Evolutionary conservation across 2,329 filamentous ascomycete genomes (phyloP).

Genomic region (Claviceps monticola): DNA sequence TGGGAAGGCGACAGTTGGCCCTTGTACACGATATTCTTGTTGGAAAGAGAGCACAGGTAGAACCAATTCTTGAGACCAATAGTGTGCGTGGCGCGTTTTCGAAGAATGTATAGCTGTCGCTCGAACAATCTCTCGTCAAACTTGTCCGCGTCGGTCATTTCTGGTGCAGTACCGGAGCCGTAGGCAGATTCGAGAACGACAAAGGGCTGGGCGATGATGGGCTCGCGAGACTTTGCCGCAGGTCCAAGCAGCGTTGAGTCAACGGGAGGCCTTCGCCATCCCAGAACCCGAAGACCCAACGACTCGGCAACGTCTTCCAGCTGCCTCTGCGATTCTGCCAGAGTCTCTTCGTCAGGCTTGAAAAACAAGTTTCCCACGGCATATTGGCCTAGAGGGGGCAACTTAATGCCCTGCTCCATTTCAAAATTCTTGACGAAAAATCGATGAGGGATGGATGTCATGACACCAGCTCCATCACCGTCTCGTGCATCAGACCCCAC

Average conservation of each 20-base stretch:
- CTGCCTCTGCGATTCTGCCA: constrained; percentile 79
- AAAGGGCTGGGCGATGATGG: constrained; percentile 88
- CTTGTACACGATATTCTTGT: constrained; percentile 99
- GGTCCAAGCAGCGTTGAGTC: constrained; percentile 89
- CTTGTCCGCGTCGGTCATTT: constrained; percentile 60
- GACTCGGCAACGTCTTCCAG: constrained; percentile 90
- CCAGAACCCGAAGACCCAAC: constrained; percentile 77
- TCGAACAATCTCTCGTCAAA: constrained; percentile 85
- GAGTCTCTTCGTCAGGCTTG: constrained; percentile 82
- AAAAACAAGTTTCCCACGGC: constrained; percentile 97
- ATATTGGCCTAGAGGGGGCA: constrained; percentile 85
- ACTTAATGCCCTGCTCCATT: constrained; percentile 72
- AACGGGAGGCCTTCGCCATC: constrained; percentile 90
- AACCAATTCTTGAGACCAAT: constrained; percentile 98
- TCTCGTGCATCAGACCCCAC: constrained; percentile 96
- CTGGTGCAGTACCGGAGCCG: constrained; percentile 65
- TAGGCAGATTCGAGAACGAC: constrained; percentile 79
- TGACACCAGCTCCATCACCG: constrained; percentile 95
- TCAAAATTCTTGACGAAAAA: constrained; percentile 99
- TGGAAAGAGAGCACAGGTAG: constrained; percentile 90
- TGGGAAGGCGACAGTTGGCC: constrained; percentile 87
- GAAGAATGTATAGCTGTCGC: constrained; percentile 82
- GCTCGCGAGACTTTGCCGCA: constrained; percentile 85
- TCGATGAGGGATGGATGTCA: constrained; percentile 96
- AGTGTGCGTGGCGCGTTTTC: constrained; percentile 88